Evolutionary conservation across 1,139 yeast genomes (phyloP).

Genomic region (Diutina mesorugosa): DNA sequence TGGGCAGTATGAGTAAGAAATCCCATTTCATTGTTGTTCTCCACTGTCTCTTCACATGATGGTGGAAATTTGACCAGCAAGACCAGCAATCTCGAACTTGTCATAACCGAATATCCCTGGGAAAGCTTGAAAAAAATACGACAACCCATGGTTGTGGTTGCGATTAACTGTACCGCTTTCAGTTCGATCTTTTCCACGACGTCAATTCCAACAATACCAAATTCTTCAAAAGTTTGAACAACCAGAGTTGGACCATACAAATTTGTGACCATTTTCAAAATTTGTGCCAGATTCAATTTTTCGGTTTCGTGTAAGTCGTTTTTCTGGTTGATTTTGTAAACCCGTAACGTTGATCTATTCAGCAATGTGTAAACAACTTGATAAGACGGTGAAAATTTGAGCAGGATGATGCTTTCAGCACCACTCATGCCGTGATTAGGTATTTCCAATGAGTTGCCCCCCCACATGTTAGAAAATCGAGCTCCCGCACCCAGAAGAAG

Average conservation of each 20-base stretch:
- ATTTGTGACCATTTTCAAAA: slow-evolving; percentile 47
- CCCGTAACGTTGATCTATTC: slow-evolving; percentile 69
- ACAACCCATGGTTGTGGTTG: slow-evolving; percentile 78
- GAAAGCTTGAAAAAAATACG: slow-evolving; percentile 51
- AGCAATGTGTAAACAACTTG: slow-evolving; percentile 73
- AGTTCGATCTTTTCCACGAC: slow-evolving; percentile 56
- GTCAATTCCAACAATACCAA: slow-evolving; percentile 51
- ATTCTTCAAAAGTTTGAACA: slow-evolving; percentile 29
- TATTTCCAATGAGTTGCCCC: slow-evolving; percentile 2
- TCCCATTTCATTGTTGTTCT: slow-evolving; percentile 36
- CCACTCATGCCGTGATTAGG: slow-evolving; percentile 1
- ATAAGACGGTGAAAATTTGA: slow-evolving; percentile 67
- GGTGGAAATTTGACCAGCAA: slow-evolving; percentile 66
- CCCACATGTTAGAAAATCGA: slow-evolving; percentile 21
- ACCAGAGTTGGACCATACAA: slow-evolving; percentile 33
- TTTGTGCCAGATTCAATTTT: slow-evolving; percentile 31
- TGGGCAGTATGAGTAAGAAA: slow-evolving; percentile 31
- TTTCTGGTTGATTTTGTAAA: slow-evolving; percentile 42
- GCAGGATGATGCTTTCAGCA: slow-evolving; percentile 50
- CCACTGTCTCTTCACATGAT: slow-evolving; percentile 41
- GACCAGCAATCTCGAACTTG: slow-evolving; percentile 22
- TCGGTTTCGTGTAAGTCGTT: slow-evolving; percentile 25
- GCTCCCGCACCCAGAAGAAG: slow-evolving; percentile 19
- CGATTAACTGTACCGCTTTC: slow-evolving; percentile 61
- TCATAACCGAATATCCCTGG: slow-evolving; percentile 16